Evolutionary conservation across 208 protist species (phyloP).

Genomic region (Trypanosomatidae sp.): DNA sequence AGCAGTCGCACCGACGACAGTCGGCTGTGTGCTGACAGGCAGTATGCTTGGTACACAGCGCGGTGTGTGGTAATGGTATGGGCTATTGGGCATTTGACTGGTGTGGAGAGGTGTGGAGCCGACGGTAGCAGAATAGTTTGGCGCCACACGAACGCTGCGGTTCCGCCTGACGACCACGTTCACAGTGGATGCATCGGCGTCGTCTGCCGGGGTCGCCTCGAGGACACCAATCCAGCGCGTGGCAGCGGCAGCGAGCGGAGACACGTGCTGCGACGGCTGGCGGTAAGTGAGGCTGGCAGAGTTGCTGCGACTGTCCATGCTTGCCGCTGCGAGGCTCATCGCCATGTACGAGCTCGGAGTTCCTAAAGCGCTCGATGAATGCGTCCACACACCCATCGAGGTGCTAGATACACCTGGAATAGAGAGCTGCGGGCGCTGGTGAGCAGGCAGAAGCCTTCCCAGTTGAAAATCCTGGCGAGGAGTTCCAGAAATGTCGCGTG

Average conservation of each 20-base stretch:
- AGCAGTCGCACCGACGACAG: background rate
- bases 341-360: constrained; percentile 6
- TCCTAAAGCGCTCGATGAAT: constrained; percentile 15
- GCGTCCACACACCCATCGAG: background rate
- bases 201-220: constrained; percentile 5
- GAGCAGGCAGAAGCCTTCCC: constrained; percentile 2
- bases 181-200: constrained; percentile 11
- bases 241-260: background rate
- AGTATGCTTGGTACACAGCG: background rate
- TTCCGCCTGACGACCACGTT: constrained; percentile 31
- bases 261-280: constrained; percentile 1
- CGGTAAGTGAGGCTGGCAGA: constrained; percentile 2
- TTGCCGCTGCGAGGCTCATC: background rate
- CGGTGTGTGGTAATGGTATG: background rate
- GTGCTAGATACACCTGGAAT: constrained; percentile 9
- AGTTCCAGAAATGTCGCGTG: background rate
- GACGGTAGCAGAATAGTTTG: constrained; percentile 4
- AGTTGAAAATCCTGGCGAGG: background rate
- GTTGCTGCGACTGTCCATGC: constrained; percentile 4
- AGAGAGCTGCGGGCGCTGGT: constrained; percentile 11
- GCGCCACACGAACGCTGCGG: constrained; percentile 11
- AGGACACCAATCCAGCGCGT: constrained; percentile 17
- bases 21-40: background rate
- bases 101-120: background rate
- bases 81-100: background rate